phyloP scores from a whole-genome alignment of 805 yeast species.

The Debaryomyces prosopidis region DNA sequence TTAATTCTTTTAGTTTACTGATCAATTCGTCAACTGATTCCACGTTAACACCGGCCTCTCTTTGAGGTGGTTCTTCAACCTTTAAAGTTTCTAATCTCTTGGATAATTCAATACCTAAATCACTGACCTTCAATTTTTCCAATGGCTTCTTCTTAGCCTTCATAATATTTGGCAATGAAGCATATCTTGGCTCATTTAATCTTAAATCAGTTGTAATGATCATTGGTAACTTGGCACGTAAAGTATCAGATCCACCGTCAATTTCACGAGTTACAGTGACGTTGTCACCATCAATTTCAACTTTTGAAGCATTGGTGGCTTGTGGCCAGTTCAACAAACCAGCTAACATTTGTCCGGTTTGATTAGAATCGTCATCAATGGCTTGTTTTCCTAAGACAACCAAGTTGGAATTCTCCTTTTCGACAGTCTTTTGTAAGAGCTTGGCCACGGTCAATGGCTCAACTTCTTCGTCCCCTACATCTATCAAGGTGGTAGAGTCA shows the following conservation, averaged over 20 bases:
- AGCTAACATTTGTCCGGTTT: slow-evolving; percentile 96
- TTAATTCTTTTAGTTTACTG: slow-evolving; percentile 70
- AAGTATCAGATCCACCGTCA: slow-evolving; percentile 91
- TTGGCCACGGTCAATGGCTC: slow-evolving; percentile 93
- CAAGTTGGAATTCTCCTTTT: slow-evolving; percentile 69
- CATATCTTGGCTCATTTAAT: slow-evolving; percentile 92
- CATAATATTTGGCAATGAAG: slow-evolving; percentile 95
- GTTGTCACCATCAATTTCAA: slow-evolving; percentile 56
- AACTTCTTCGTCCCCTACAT: slow-evolving; percentile 67
- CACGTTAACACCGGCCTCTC: slow-evolving; percentile 82
- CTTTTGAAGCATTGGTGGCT: slow-evolving; percentile 91
- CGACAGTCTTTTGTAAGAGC: slow-evolving; percentile 70
- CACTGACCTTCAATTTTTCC: slow-evolving; percentile 60
- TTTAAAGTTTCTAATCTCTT: slow-evolving; percentile 67
- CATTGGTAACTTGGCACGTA: slow-evolving; percentile 77
- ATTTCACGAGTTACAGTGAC: slow-evolving; percentile 85
- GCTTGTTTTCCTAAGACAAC: slow-evolving; percentile 95
- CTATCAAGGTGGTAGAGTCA: slow-evolving; percentile 80
- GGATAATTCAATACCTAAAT: slow-evolving; percentile 65
- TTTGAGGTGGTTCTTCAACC: slow-evolving; percentile 82
- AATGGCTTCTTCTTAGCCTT: slow-evolving; percentile 97
- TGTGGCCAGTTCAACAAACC: slow-evolving; percentile 95
- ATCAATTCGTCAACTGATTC: slow-evolving; percentile 80
- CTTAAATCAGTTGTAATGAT: slow-evolving; percentile 91
- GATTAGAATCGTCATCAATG: slow-evolving; percentile 92